These are phyloP conservation scores for Stylosanthes scabra DNA, from an alignment of 331 rosid genomes.

Conservation along the genomic window DNA sequence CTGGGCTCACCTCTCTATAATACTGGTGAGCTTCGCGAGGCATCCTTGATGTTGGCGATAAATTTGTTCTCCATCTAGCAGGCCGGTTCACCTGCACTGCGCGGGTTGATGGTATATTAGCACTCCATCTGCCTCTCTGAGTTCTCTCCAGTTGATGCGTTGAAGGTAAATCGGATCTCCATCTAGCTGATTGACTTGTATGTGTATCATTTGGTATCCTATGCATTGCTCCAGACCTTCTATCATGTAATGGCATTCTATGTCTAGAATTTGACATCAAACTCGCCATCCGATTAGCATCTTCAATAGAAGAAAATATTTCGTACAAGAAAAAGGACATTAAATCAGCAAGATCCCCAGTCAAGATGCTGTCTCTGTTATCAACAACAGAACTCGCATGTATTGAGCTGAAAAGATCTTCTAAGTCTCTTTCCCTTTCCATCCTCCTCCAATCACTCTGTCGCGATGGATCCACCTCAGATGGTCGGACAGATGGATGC, in stretches of 20 bases:
- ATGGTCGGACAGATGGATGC: conserved; percentile 78
- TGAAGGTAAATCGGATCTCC: conserved; percentile 50
- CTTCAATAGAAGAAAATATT: conserved; percentile 36
- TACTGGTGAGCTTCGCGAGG: conserved; percentile 22
- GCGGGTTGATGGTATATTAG: conserved; percentile 11
- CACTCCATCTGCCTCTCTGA: conserved; percentile 39
- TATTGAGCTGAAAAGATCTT: conserved; percentile 61
- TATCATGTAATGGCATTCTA: conserved; percentile 43
- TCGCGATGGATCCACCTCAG: conserved; percentile 67
- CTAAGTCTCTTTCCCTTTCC: conserved; percentile 63
- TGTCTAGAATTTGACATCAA: conserved; percentile 37
- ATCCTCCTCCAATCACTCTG: conserved; percentile 66
- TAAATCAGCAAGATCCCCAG: conserved; percentile 35
- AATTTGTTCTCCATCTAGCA: conserved; percentile 48
- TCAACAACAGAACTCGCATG: conserved; percentile 44
- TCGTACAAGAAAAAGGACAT: conserved; percentile 40
- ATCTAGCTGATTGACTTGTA: conserved; percentile 48
- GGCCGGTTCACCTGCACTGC: conserved; percentile 35
- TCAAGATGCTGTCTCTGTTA: conserved; percentile 7
- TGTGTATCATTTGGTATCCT: conserved; percentile 39
- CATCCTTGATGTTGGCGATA: conserved; percentile 28
- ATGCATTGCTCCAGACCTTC: conserved; percentile 42
- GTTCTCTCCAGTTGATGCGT: conserved; percentile 39
- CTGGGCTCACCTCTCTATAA: conserved; percentile 37
- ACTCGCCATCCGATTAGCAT: conserved; percentile 24